phyloP scores from a whole-genome alignment of 2,329 filamentous ascomycete species.

The Xylaria sp. region DNA sequence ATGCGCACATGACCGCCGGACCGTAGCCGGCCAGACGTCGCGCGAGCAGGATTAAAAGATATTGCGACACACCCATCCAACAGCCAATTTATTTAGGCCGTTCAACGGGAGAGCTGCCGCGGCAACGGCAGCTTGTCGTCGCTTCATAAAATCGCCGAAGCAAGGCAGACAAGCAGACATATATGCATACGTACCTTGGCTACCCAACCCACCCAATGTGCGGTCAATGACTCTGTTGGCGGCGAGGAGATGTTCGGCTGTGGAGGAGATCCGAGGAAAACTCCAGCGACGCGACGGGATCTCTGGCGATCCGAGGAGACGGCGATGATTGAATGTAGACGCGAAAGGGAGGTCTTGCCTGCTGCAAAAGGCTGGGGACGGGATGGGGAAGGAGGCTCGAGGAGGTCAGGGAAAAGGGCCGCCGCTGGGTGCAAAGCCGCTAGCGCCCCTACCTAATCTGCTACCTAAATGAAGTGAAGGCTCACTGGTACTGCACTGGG shows the following conservation, averaged over 20 bases:
- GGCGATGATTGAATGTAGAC: conserved; percentile 32
- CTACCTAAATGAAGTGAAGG: conserved; percentile 36
- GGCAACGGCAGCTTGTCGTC: neutral
- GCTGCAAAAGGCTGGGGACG: conserved; percentile 39
- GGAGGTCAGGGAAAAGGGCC: conserved; percentile 39
- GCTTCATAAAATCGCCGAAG: conserved; percentile 2
- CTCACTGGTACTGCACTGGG: conserved; percentile 3
- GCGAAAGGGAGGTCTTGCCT: conserved; percentile 42
- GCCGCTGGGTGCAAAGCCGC: conserved; percentile 38
- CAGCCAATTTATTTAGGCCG: neutral
- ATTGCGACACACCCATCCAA: neutral
- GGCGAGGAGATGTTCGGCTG: conserved; percentile 5
- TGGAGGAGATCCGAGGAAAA: conserved; percentile 16
- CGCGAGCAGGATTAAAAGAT: conserved; percentile 16
- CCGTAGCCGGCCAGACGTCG: conserved; percentile 9
- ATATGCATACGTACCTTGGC: conserved; percentile 32
- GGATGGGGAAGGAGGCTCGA: conserved; percentile 42
- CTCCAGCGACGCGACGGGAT: conserved; percentile 32
- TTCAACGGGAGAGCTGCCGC: conserved; percentile 4
- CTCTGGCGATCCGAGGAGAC: conserved; percentile 33
- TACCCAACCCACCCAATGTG: conserved; percentile 37
- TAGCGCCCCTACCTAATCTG: conserved; percentile 41
- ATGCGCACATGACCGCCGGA: conserved; percentile 15
- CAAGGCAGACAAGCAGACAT: conserved; percentile 10
- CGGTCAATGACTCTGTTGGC: conserved; percentile 30